Evolutionary conservation across 2,329 filamentous ascomycete species (phyloP), one percentile per base, ranked within the genome.

Genomic region (Rhinocladiella similis): DNA sequence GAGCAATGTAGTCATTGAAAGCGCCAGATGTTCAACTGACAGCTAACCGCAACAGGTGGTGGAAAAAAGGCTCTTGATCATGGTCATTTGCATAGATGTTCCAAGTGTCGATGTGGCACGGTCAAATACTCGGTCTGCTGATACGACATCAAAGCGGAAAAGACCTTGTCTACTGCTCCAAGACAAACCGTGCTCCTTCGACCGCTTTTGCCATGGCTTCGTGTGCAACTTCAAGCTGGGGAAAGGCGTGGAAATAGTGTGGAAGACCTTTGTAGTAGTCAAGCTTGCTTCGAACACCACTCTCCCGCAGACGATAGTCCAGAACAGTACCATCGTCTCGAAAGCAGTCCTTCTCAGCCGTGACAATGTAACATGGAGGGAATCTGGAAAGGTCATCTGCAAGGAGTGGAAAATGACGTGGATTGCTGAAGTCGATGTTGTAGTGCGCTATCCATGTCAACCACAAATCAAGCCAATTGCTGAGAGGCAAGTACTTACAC

Each of bases 251-350:
- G 47, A 63, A 73, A 35, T 69, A 72, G 64, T 79, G 76, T 5
- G 75, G 75, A 50, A 76, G 66, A 1, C 75, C 76, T 1, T 69
- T 62, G 62, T 75, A 78, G 5, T 76, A 64, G 59, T 80, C 73
- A 9, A 81, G 43, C 53, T 69, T 74, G 2, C 78, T 80, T 61
- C 69, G 64, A 7, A 81, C 74, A 1, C 69, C 70, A 27, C 76
- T 72, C 50, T 77, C 75, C 39, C 71, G 68, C 55, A 83, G 63
- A 1, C 76, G 62, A 36, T 73, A 64, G 58, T 81, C 79, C 57
- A 82, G 82, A 0, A 83, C 74, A 27, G 82, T 61, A 0, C 69
- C 78, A 50, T 83, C 80, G 56, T 84, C 81, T 4, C 81, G 69
- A 2, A 82, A 63, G 27, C 65, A 67, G 54, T 73, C 61, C 46